A percentile compares a stretch with the other conserved stretches of the same genome.
These are phyloP conservation scores for Apostasia ramifera DNA, from an alignment of 106 monocot species.

Conservation along the genomic window DNA sequence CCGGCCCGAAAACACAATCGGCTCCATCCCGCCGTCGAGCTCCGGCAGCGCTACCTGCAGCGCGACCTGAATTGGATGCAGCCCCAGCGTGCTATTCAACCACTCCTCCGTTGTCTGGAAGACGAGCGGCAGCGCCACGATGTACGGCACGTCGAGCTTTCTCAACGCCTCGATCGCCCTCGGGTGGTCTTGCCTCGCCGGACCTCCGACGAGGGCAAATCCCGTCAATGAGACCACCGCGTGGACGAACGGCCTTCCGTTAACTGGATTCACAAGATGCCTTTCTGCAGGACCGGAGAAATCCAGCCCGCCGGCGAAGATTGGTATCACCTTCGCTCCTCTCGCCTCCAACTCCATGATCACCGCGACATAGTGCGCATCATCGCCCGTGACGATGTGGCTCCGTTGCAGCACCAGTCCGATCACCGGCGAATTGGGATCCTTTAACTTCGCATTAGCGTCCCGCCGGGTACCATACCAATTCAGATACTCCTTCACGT, in stretches of 20 bases:
- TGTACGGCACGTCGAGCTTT: constrained; percentile 69
- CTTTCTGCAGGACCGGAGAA: constrained; percentile 57
- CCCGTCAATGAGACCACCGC: constrained; percentile 59
- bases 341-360: constrained; percentile 71
- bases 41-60: constrained; percentile 73
- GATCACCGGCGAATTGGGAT: constrained; percentile 35
- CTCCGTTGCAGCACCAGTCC: constrained; percentile 64
- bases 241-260: constrained; percentile 51
- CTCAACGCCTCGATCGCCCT: constrained; percentile 58
- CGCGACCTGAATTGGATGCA: constrained; percentile 75
- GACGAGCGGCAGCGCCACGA: constrained; percentile 67
- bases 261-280: constrained; percentile 44
- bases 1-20: constrained; percentile 68
- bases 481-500: constrained; percentile 69
- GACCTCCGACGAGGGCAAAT: constrained; percentile 69
- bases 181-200: constrained; percentile 69
- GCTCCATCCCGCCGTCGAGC: constrained; percentile 82
- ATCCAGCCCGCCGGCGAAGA: constrained; percentile 61
- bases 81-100: constrained; percentile 52
- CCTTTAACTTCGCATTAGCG: constrained; percentile 31
- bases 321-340: constrained; percentile 65
- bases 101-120: constrained; percentile 87
- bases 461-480: constrained; percentile 65
- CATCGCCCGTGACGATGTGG: constrained; percentile 76
- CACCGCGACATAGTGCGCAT: constrained; percentile 66